Evolutionary conservation across 257 asterid species (phyloP), one percentile per base, ranked within the genome.

Genomic region (Fraxinus pennsylvanica): DNA sequence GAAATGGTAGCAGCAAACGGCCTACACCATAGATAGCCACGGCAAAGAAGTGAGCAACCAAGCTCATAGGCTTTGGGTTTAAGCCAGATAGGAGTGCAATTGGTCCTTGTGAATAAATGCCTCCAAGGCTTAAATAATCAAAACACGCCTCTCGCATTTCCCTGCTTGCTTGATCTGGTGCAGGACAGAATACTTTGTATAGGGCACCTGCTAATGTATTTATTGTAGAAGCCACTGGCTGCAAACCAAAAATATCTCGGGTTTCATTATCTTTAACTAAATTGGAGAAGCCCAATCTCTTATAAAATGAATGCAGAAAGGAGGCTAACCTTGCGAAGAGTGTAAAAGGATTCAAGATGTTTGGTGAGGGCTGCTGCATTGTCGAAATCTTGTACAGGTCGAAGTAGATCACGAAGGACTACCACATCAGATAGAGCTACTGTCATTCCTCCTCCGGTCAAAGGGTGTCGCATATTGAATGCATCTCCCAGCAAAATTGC

Each of bases 71-170:
- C 76, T 81, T 84, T 5, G 92, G 90, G 52, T 86, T 89, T 76
- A 89, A 59, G 29, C 92, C 90, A 1, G 90, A 89, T 3, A 89
- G 71, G 22, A 89, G 74, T 0, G 89, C 85, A 1, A 89, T 83
- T 5, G 90, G 90, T 3, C 90, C 90, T 76, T 81, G 38, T 1
- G 86, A 78, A 25, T 33, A 85, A 81, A 83, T 81, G 52, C 89
- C 89, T 1, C 91, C 89, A 0, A 87, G 84, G 79, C 89, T 83
- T 25, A 87, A 80, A 57, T 87, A 87, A 39, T 87, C 91, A 47
- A 87, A 87, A 68, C 91, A 87, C 0, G 91, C 91, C n/a, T 87
- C 91, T 36, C 91, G 78, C 87, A 87, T 87, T 81, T 87, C 91
- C 81, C 69, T 68, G 82, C 89, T 87, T 33, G 89, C 91, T 21